Evolutionary conservation across 129 eudicot species (phyloP).

Genomic region (Flaveria bidentis): DNA sequence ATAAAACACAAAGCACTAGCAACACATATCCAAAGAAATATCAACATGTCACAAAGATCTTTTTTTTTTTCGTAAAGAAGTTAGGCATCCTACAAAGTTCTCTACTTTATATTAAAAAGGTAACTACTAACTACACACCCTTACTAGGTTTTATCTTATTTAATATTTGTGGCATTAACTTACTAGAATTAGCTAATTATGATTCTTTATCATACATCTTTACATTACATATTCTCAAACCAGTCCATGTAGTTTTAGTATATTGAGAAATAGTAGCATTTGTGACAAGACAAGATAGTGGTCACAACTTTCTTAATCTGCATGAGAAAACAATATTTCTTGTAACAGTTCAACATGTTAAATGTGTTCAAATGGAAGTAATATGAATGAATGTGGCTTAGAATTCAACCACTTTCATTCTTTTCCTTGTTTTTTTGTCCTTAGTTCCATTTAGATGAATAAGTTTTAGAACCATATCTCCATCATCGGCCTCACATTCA

Average conservation of each 20-base stretch:
- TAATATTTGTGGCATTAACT: neutral
- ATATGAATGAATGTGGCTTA: neutral
- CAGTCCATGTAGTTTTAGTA: neutral
- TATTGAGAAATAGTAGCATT: neutral
- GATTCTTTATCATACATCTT: neutral
- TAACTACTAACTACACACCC: neutral
- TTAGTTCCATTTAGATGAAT: neutral
- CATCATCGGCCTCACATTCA: neutral
- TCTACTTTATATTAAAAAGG: neutral
- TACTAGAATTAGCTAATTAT: neutral
- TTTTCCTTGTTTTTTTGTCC: neutral
- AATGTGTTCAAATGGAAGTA: neutral
- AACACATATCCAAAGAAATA: neutral
- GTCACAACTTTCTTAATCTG: neutral
- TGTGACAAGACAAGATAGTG: neutral
- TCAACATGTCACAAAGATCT: constrained; percentile 9
- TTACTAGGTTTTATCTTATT: neutral
- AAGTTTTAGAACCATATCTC: neutral
- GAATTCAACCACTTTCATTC: neutral
- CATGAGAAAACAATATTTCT: neutral
- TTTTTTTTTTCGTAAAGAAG: neutral
- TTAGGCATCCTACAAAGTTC: neutral
- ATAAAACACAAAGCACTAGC: neutral
- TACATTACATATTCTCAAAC: neutral
- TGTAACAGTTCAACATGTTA: neutral